A percentile compares a stretch with the other conserved stretches of the same genome.
phyloP scores from a whole-genome alignment of 768 basidiomycete species.

The Pleurotus tuber-regium region DNA sequence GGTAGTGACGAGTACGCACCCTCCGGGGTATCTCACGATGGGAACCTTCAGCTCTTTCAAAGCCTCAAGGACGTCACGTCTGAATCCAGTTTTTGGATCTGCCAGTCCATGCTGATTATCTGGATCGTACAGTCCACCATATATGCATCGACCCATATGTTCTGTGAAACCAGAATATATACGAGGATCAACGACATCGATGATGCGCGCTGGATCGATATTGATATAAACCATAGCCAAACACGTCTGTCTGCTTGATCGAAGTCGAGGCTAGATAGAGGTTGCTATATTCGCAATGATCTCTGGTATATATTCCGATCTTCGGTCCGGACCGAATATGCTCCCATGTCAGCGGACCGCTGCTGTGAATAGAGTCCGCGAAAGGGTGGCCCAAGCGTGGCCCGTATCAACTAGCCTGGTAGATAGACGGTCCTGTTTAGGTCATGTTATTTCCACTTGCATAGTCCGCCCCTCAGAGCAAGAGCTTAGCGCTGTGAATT shows the following conservation, averaged over 20 bases:
- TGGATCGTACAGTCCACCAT: slow-evolving; percentile 46
- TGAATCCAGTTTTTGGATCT: slow-evolving; percentile 41
- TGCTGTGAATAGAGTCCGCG: too few relatives aligned
- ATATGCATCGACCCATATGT: slow-evolving; percentile 57
- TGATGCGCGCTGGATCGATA: slow-evolving; percentile 39
- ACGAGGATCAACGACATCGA: slow-evolving; percentile 42
- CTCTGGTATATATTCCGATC: not conserved
- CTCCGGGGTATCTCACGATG: slow-evolving; percentile 52
- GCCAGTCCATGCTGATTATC: slow-evolving; percentile 31
- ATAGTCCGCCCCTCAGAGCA: too few relatives aligned
- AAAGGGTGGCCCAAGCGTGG: too few relatives aligned
- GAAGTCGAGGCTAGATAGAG: not conserved
- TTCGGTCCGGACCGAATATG: not conserved
- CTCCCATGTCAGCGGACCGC: too few relatives aligned
- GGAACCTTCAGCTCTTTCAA: slow-evolving; percentile 46
- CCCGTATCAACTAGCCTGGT: too few relatives aligned
- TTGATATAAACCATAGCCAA: slow-evolving; percentile 23
- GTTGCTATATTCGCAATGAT: not conserved
- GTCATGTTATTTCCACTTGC: too few relatives aligned
- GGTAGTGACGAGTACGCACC: slow-evolving; percentile 24
- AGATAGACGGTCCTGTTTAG: too few relatives aligned
- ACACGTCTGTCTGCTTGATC: not conserved
- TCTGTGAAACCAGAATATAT: slow-evolving; percentile 65
- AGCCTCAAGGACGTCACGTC: slow-evolving; percentile 48
- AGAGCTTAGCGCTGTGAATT: too few relatives aligned